Evolutionary conservation across 1,139 yeast species (phyloP), one percentile per base, ranked within the genome.

Genomic region (Suhomyces ambrosiae): DNA sequence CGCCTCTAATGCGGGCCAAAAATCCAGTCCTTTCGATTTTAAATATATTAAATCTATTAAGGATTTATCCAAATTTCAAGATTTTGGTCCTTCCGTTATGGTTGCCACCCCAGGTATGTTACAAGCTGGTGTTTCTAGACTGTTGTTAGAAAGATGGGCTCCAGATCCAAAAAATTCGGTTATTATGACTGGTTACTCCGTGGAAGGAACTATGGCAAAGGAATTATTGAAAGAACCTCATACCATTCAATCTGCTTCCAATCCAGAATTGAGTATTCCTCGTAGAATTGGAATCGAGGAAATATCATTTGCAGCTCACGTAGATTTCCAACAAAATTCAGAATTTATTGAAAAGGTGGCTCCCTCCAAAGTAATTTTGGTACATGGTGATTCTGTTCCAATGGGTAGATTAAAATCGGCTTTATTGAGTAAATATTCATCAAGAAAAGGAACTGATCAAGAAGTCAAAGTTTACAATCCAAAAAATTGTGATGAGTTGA

Each of bases 71-170:
- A 77, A 80, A 46, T 86, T 92, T 56, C 95, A 89, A 51, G 98
- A 92, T 61, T 76, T 88, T 50, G 96, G 96, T 0, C 97, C 98
- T 1, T 87, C 96, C 50, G 98, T 92, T 23, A 92, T 94, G 63
- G 79, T 92, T 27, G 98, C 98, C 0, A 81, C 95, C 30, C 99
- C 98, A 0, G 98, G 99, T 59, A 92, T 92, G 98, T 71, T 92
- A 35, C 98, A 92, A 58, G 90, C 86, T 53, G 98, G 98, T 46
- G 83, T 90, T 3, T 89, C 97, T 0, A 74, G 99, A 52, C 95
- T 87, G 49, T 70, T 92, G 30, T 70, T 92, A 27, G 99, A 92
- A 56, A 79, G 85, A 58, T 92, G 99, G 99, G 92, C 96, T 1
- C 98, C 98, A 0, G 98, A 92, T 54, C 86, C 95, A 3, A 85